These are phyloP conservation scores for Colletotrichum noveboracense DNA, from an alignment of 2,329 filamentous ascomycete species.

Conservation along the genomic window DNA sequence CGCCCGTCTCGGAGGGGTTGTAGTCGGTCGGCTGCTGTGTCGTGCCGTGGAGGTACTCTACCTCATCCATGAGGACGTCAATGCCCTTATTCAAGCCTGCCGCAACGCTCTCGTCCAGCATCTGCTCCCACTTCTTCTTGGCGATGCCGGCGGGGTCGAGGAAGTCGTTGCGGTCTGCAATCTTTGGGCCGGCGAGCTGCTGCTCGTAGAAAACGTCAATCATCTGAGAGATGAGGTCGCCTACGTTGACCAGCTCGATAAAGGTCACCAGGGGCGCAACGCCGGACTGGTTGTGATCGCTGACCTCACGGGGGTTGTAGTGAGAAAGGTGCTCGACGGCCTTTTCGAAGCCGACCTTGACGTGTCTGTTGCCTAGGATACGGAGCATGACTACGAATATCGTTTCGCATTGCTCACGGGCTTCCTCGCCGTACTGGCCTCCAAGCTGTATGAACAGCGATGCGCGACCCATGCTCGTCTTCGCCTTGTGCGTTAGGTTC, in stretches of 20 bases:
- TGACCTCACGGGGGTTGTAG: slow-evolving; percentile 88
- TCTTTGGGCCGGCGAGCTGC: slow-evolving; percentile 81
- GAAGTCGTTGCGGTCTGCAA: slow-evolving; percentile 94
- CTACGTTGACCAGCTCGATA: slow-evolving; percentile 96
- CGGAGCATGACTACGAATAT: slow-evolving; percentile 88
- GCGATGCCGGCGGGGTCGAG: slow-evolving; percentile 89
- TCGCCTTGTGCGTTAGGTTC: slow-evolving; percentile 86
- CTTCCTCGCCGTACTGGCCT: slow-evolving; percentile 80
- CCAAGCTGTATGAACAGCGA: slow-evolving; percentile 82
- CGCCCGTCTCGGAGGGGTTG: slow-evolving; percentile 65
- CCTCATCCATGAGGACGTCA: slow-evolving; percentile 97
- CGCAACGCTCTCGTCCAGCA: slow-evolving; percentile 96
- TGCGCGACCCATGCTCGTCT: slow-evolving; percentile 84
- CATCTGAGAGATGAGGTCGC: slow-evolving; percentile 98
- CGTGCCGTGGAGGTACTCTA: slow-evolving; percentile 92
- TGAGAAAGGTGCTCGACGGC: slow-evolving; percentile 88
- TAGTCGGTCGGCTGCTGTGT: slow-evolving; percentile 88
- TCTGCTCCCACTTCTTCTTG: slow-evolving; percentile 98
- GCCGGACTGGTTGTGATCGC: slow-evolving; percentile 70
- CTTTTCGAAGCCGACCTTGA: slow-evolving; percentile 92
- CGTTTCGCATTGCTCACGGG: slow-evolving; percentile 84
- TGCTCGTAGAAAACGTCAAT: slow-evolving; percentile 98
- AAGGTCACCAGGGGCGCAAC: slow-evolving; percentile 95
- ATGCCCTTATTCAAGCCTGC: slow-evolving; percentile 97
- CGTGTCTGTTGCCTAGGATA: slow-evolving; percentile 83